A percentile compares a stretch with the other conserved stretches of the same genome.
These are phyloP conservation scores for Pisolithus tinctorius DNA, from an alignment of 768 basidiomycete genomes.

Conservation along the genomic window DNA sequence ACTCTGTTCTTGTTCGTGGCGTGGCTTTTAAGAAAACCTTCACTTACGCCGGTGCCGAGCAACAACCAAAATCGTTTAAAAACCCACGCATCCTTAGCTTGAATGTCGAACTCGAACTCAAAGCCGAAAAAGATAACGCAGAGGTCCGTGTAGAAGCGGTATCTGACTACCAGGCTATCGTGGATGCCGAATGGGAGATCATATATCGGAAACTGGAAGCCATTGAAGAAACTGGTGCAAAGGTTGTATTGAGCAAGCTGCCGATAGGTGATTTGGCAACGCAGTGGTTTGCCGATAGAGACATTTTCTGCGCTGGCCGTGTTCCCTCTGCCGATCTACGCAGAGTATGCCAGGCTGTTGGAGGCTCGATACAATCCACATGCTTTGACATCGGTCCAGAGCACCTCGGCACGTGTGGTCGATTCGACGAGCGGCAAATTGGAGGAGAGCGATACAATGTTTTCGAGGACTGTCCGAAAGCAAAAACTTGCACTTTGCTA, in stretches of 20 bases:
- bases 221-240: conserved; percentile 93
- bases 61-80: conserved; percentile 91
- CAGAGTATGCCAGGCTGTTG: conserved; percentile 92
- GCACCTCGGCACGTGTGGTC: conserved; percentile 90
- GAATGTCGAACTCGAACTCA: conserved; percentile 97
- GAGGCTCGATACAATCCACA: conserved; percentile 91
- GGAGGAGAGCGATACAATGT: conserved; percentile 96
- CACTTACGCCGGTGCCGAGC: conserved; percentile 97
- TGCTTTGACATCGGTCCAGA: conserved; percentile 87
- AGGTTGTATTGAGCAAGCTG: conserved; percentile 94
- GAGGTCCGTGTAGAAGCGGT: conserved; percentile 97
- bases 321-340: conserved; percentile 86
- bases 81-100: conserved; percentile 88
- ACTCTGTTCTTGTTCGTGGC: conserved; percentile 81
- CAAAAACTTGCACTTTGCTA: conserved; percentile 92
- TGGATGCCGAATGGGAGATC: conserved; percentile 99
- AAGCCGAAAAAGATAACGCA: conserved; percentile 99
- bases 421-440: conserved; percentile 91
- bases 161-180: conserved; percentile 97
- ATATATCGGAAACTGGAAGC: conserved; percentile 96
- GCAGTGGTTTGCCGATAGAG: conserved; percentile 98
- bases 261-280: conserved; percentile 98
- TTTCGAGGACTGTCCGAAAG: conserved; percentile 87
- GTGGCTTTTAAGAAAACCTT: conserved; percentile 99
- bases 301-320: conserved; percentile 98